Percentiles rank a stretch among this genome's conserved stretches.
Evolutionary conservation across 306 rosid species (phyloP).

Genomic region (Bauhinia variegata): DNA sequence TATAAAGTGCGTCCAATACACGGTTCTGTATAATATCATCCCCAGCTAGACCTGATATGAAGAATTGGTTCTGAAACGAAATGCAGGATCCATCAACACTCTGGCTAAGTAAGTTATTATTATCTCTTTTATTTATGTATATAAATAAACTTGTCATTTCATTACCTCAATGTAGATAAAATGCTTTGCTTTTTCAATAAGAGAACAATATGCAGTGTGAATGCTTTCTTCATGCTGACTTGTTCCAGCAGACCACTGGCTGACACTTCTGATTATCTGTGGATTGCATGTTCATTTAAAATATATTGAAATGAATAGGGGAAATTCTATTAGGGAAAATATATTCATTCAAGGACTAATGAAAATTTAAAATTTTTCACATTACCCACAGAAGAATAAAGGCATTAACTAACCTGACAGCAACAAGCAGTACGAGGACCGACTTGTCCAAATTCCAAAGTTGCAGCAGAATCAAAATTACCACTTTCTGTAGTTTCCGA

Average conservation of each 20-base stretch:
- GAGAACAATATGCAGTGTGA: slow-evolving; percentile 90
- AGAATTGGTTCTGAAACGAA: slow-evolving; percentile 84
- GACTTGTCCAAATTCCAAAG: slow-evolving; percentile 79
- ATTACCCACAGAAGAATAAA: slow-evolving; percentile 8
- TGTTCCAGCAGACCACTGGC: slow-evolving; percentile 99
- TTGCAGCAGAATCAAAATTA: slow-evolving; percentile 49
- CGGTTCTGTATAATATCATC: slow-evolving; percentile 84
- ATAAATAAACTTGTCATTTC: too few species aligned
- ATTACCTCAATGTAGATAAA: slow-evolving; percentile 93
- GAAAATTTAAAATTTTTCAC: slow-evolving; percentile 14
- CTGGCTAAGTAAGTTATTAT: too few species aligned
- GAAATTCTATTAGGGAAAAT: neutral
- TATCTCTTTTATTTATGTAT: slow-evolving; percentile 7
- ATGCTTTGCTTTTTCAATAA: slow-evolving; percentile 89
- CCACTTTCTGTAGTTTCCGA: slow-evolving; percentile 83
- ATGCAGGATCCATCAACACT: neutral
- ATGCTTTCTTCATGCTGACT: slow-evolving; percentile 91
- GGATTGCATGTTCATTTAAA: slow-evolving; percentile 38
- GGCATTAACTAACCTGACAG: slow-evolving; percentile 71
- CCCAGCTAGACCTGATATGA: slow-evolving; percentile 85
- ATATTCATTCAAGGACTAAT: slow-evolving; percentile 24
- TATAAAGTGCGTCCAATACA: slow-evolving; percentile 80
- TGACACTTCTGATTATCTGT: slow-evolving; percentile 94
- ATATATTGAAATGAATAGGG: slow-evolving; percentile 30
- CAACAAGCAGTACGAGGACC: slow-evolving; percentile 80